Evolutionary conservation across 192 early-diverging fungal species (phyloP).

Genomic region (Geranomyces michiganensis): DNA sequence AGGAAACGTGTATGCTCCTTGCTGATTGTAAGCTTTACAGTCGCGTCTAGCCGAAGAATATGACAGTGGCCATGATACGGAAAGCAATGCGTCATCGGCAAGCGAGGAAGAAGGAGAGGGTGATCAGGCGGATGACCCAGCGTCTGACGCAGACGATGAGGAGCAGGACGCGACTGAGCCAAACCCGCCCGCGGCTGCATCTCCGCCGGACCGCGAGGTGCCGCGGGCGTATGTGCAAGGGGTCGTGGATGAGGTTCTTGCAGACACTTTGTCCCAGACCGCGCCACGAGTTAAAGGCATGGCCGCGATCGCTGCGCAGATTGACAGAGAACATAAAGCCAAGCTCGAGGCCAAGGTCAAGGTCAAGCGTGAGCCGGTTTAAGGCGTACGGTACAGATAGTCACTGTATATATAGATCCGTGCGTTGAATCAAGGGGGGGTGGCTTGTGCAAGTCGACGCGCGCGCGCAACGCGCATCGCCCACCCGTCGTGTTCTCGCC

Average conservation of each 20-base stretch:
- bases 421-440: too few species aligned
- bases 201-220: background rate
- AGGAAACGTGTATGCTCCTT: too few species aligned
- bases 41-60: slow-evolving; percentile 24
- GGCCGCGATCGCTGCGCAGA: slow-evolving; percentile 19
- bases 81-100: slow-evolving; percentile 1
- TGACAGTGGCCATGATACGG: slow-evolving; percentile 29
- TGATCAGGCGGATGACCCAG: slow-evolving; percentile 21
- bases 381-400: too few species aligned
- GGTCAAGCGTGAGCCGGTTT: too few species aligned
- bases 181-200: background rate
- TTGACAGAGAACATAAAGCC: slow-evolving; percentile 5
- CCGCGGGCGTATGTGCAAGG: slow-evolving; percentile 6
- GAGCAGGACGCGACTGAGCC: slow-evolving; percentile 20
- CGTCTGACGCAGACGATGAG: background rate
- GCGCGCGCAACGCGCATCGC: too few species aligned
- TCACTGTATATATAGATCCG: too few species aligned
- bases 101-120: slow-evolving; percentile 15
- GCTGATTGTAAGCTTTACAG: too few species aligned
- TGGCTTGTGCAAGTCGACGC: too few species aligned
- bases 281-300: background rate
- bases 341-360: too few species aligned
- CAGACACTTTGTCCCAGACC: background rate
- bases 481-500: too few species aligned
- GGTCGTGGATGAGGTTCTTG: slow-evolving; percentile 13